Conservation (phyloP, 2,329 filamentous ascomycete genomes). For the Aspergillus latus region DNA sequence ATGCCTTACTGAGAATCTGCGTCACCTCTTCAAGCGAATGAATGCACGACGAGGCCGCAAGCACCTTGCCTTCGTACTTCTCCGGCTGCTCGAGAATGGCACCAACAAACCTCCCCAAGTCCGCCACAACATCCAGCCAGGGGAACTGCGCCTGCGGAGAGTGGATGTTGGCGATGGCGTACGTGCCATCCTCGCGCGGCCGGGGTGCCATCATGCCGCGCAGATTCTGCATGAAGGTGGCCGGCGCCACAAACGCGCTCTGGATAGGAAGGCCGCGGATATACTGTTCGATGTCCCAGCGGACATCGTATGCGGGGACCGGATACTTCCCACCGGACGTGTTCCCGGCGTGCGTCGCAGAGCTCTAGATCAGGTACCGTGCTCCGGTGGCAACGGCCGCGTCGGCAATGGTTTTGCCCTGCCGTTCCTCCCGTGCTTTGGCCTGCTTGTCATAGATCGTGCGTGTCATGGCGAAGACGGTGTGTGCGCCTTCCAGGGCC, state of each 20-base stretch:
- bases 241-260: constrained; percentile 56
- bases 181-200: constrained; percentile 29
- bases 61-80: constrained; percentile 35
- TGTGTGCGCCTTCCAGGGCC: constrained; percentile 49
- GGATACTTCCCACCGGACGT: constrained; percentile 30
- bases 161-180: constrained; percentile 23
- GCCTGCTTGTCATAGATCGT: constrained; percentile 26
- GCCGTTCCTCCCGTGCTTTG: constrained; percentile 25
- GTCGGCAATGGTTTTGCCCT: constrained; percentile 31
- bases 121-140: constrained; percentile 37
- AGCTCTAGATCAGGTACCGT: constrained; percentile 34
- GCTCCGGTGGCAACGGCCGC: constrained; percentile 28
- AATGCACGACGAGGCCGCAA: constrained; percentile 36
- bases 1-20: constrained; percentile 34
- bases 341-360: constrained; percentile 22
- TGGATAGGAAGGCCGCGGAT: constrained; percentile 44
- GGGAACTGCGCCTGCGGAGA: constrained; percentile 30
- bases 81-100: constrained; percentile 41
- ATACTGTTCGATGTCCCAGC: constrained; percentile 58
- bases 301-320: constrained; percentile 55
- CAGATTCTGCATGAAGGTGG: constrained; percentile 57
- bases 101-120: constrained; percentile 37
- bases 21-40: constrained; percentile 35
- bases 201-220: constrained; percentile 21
- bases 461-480: constrained; percentile 36